Percentiles rank a stretch among this genome's conserved stretches.
Evolutionary conservation across 1,284 basidiomycete genomes (phyloP).

Genomic region (Singerocomus inundabilis): DNA sequence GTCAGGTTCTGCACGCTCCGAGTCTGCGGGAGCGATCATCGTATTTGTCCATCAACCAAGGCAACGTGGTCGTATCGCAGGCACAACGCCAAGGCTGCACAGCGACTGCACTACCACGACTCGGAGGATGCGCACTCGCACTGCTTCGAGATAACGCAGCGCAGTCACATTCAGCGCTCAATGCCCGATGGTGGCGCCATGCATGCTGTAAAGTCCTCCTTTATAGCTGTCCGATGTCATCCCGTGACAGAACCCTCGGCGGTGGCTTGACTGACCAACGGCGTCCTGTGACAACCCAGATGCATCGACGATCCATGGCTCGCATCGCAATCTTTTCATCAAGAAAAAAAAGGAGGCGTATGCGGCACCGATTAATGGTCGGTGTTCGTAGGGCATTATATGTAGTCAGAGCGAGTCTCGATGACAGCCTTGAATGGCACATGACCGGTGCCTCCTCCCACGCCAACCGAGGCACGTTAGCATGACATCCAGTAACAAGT

Average conservation of each 20-base stretch:
- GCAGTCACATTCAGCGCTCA: neutral
- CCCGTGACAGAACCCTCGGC: constrained; percentile 11
- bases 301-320: neutral
- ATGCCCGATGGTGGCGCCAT: constrained; percentile 2
- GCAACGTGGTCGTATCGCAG: constrained; percentile 1
- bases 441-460: neutral
- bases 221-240: constrained; percentile 2
- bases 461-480: neutral
- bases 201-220: constrained; percentile 1
- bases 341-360: too few species aligned
- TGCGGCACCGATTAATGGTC: constrained; percentile 18
- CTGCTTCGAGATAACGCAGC: neutral
- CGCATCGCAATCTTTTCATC: neutral
- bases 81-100: neutral
- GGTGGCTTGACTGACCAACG: constrained; percentile 4
- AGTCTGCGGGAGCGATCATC: neutral
- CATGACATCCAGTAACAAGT: constrained; percentile 10
- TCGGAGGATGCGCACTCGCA: neutral
- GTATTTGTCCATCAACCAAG: neutral
- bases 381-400: neutral
- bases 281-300: neutral
- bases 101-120: too few species aligned
- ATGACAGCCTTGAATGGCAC: neutral
- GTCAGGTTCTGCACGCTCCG: constrained; percentile 1
- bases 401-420: constrained; percentile 1